Percentiles rank a stretch among this genome's conserved stretches.
These are phyloP conservation scores for Tulasnella sp. DNA, from an alignment of 768 basidiomycete genomes.

Conservation along the genomic window DNA sequence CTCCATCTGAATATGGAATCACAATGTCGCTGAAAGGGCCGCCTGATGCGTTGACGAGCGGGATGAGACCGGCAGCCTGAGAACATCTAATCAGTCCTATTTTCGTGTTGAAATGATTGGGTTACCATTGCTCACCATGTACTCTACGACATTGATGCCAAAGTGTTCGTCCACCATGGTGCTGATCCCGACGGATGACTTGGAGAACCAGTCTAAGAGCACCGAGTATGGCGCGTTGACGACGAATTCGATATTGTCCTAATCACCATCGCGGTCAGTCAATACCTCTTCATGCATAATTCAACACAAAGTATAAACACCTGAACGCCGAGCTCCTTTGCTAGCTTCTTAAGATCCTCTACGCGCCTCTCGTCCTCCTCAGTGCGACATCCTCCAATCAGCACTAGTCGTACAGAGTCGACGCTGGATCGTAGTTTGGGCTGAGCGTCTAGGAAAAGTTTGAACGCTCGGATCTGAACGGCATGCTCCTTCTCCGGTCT, in stretches of 20 bases:
- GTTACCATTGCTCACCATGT: conserved; percentile 55
- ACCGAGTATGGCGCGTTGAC: conserved; percentile 71
- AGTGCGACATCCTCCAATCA: conserved; percentile 83
- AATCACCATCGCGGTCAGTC: neutral
- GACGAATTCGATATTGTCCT: conserved; percentile 66
- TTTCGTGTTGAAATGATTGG: conserved; percentile 15
- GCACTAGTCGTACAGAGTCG: conserved; percentile 45
- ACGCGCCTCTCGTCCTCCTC: conserved; percentile 61
- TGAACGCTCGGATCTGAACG: conserved; percentile 63
- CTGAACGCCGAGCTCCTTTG: conserved; percentile 50
- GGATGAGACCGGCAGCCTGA: conserved; percentile 88
- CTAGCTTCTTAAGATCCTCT: conserved; percentile 43
- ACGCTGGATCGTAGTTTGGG: conserved; percentile 41
- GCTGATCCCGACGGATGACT: conserved; percentile 74
- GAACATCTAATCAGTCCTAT: neutral
- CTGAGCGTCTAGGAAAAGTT: conserved; percentile 41
- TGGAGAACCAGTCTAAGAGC: conserved; percentile 59
- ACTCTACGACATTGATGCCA: conserved; percentile 95
- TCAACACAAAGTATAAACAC: conserved; percentile 30
- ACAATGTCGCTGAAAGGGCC: conserved; percentile 89
- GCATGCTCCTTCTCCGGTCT: conserved; percentile 94
- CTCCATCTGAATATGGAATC: conserved; percentile 41
- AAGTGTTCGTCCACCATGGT: conserved; percentile 99
- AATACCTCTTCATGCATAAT: neutral
- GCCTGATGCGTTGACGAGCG: conserved; percentile 84